These are phyloP conservation scores for Pseudogymnoascus sp. DNA, from an alignment of 2,329 filamentous ascomycete genomes.

Conservation along the genomic window DNA sequence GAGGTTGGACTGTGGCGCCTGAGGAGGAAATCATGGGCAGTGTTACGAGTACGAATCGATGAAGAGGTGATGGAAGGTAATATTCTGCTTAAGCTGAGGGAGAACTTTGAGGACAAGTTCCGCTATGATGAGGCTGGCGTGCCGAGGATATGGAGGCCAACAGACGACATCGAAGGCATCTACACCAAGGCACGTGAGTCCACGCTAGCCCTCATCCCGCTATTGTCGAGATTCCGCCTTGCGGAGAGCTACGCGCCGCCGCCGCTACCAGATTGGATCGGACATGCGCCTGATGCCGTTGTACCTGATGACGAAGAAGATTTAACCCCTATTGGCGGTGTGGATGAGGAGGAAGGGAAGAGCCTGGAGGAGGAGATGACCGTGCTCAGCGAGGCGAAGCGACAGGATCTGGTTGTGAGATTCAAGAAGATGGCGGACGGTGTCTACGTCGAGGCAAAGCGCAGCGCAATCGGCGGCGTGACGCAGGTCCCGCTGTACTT, in stretches of 20 bases:
- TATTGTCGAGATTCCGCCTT: conserved; percentile 78
- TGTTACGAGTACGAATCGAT: conserved; percentile 81
- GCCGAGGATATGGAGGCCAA: conserved; percentile 91
- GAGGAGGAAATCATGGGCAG: conserved; percentile 89
- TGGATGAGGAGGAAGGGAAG: conserved; percentile 92
- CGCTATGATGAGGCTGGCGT: conserved; percentile 93
- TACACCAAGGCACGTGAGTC: conserved; percentile 91
- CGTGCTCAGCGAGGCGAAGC: conserved; percentile 81
- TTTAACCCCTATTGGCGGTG: conserved; percentile 76
- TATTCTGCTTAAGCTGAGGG: conserved; percentile 84
- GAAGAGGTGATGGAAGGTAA: conserved; percentile 99
- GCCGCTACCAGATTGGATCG: conserved; percentile 78
- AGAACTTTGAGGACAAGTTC: conserved; percentile 99
- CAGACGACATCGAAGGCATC: conserved; percentile 91
- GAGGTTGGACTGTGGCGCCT: conserved; percentile 88
- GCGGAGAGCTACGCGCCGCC: conserved; percentile 67
- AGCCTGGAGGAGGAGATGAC: conserved; percentile 95
- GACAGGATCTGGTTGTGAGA: conserved; percentile 81
- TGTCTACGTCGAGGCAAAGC: conserved; percentile 96
- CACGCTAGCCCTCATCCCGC: conserved; percentile 81
- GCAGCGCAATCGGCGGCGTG: conserved; percentile 90
- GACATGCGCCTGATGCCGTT: conserved; percentile 63
- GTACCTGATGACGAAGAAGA: conserved; percentile 86
- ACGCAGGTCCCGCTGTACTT: conserved; percentile 93
- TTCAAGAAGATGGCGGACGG: conserved; percentile 99